Conservation (phyloP, 805 yeast species). For the Metschnikowia lachancei region DNA sequence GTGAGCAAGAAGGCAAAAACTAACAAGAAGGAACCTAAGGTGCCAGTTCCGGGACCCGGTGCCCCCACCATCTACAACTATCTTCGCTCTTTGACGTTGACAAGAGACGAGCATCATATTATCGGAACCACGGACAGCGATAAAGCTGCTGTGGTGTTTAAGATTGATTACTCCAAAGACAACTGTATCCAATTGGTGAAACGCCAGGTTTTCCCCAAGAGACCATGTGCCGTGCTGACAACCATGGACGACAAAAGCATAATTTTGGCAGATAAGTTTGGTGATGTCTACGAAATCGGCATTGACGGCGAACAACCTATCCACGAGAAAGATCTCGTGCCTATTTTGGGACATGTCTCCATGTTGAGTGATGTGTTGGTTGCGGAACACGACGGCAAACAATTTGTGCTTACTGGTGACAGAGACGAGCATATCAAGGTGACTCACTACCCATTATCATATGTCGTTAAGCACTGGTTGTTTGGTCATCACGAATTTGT, state of each 20-base stretch:
- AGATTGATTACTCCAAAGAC: conserved; percentile 34
- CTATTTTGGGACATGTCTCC: conserved; percentile 92
- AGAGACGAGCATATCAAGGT: conserved; percentile 95
- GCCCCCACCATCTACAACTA: conserved; percentile 67
- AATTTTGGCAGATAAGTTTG: conserved; percentile 89
- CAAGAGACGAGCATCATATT: conserved; percentile 50
- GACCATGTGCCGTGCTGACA: conserved; percentile 81
- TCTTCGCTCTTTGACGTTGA: conserved; percentile 59
- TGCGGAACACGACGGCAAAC: conserved; percentile 38
- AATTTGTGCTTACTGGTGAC: conserved; percentile 73
- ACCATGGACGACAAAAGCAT: conserved; percentile 50
- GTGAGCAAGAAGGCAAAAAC: conserved; percentile 13
- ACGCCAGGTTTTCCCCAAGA: conserved; percentile 80
- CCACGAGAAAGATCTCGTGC: conserved; percentile 48
- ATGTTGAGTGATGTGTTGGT: conserved; percentile 80
- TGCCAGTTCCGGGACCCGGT: conserved; percentile 45
- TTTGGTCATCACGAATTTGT: conserved; percentile 87
- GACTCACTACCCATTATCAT: conserved; percentile 74
- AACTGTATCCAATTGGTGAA: conserved; percentile 53
- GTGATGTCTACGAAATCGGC: conserved; percentile 77
- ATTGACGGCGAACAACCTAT: conserved; percentile 37
- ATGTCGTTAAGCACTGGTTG: conserved; percentile 74
- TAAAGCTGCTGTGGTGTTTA: conserved; percentile 70
- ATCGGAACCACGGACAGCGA: conserved; percentile 78
- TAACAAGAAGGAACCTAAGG: conserved; percentile 18